Base-by-base conservation (phyloP, 2,329 filamentous ascomycete genomes). In the Truncatella angustata region DNA sequence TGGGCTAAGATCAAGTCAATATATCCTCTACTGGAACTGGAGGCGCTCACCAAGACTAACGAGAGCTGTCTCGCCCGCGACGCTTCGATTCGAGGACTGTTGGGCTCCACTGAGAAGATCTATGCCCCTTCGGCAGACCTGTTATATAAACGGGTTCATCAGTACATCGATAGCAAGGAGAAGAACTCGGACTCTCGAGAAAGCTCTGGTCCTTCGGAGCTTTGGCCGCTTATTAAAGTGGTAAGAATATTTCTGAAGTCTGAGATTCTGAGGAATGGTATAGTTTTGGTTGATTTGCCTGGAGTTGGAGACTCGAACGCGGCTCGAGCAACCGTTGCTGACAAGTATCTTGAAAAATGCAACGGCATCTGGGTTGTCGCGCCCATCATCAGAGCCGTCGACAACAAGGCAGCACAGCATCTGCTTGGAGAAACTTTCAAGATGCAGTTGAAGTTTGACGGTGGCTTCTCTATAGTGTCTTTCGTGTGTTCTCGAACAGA, bases 301-400 rank as follows among this genome's bases (percentile, higher is more conserved):
- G 81, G 82, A 36, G 72, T 82, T 1, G 75, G 81, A n/a, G 83
- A 86, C 58, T 76, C 76, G 1, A 86, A 86, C 60, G 75, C 79
- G 4, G 83, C 83, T 35, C 73, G 83, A 47, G 74, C 77, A 36
- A 76, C 79, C 2, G 77, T 86, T 21, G 81, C 83, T 1, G 72
- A 75, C 37, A 71, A 72, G 0, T 87, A 87, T 57, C 77, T 85
- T 66, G 79, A 85, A 60, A 72, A 79, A 55, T 86, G 82, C 24
- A 40, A 26, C 1, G 76, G 78, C 0, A 63, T 85, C 0, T 86
- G 80, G 79, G 80, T 85, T 54, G 77, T 84, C n/a, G 79, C 81
- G 1, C 81, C 81, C 0, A 85, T 85, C 52, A 83, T 72, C 50
- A 73, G 82, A 21, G 82, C 81, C 6, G 80, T 85, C 1, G 78